These are phyloP conservation scores for Cladosporium sp. DNA, from an alignment of 2,329 filamentous ascomycete genomes.

Conservation along the genomic window DNA sequence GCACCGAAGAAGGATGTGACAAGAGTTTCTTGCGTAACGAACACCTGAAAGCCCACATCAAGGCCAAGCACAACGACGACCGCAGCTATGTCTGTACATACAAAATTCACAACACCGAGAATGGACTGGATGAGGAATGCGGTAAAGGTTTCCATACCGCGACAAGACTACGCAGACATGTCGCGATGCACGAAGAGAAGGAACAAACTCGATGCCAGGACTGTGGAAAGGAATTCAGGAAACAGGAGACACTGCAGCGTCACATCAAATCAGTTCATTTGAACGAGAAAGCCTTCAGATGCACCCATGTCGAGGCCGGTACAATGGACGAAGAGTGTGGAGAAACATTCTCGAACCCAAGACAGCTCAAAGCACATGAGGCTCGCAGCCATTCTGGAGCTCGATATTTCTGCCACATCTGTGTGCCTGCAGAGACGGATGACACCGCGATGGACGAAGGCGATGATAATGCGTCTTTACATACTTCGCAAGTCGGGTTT, in stretches of 20 bases:
- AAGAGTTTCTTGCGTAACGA: constrained; percentile 85
- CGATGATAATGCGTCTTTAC: constrained; percentile 33
- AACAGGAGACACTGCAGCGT: constrained; percentile 77
- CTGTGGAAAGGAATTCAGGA: constrained; percentile 82
- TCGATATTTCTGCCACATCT: constrained; percentile 75
- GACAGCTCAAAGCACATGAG: constrained; percentile 67
- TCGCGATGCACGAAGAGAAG: constrained; percentile 71
- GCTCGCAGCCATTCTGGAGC: constrained; percentile 65
- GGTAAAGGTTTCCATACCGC: constrained; percentile 77
- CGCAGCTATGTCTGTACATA: constrained; percentile 68
- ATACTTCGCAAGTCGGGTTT: constrained; percentile 46
- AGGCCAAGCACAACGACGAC: constrained; percentile 71
- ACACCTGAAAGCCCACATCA: constrained; percentile 80
- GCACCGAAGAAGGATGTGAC: constrained; percentile 64
- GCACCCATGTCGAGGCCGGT: constrained; percentile 52
- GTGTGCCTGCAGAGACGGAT: constrained; percentile 37
- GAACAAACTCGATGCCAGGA: constrained; percentile 45
- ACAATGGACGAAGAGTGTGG: constrained; percentile 53
- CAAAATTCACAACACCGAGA: constrained; percentile 17
- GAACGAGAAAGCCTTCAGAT: constrained; percentile 66
- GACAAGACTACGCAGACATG: constrained; percentile 71
- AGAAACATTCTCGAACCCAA: constrained; percentile 68
- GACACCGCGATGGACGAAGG: constrained; percentile 16
- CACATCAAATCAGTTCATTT: constrained; percentile 77
- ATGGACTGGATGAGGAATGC: constrained; percentile 52